Conservation (phyloP, 371 early-diverging fungal species). For the Mortierella sp. region DNA sequence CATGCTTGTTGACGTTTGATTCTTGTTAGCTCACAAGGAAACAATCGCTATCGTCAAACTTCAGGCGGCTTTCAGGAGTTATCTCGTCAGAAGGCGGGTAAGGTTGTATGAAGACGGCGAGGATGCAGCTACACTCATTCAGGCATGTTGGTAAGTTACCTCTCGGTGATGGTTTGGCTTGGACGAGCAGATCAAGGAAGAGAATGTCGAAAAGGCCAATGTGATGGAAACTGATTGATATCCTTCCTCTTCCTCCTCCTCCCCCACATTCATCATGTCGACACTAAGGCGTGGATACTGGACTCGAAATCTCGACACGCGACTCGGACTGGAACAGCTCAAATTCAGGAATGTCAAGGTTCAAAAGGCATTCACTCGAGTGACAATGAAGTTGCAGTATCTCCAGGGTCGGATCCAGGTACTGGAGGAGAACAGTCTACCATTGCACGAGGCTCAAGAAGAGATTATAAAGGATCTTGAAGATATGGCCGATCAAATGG, state of each 20-base stretch:
- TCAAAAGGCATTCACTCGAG: conserved; percentile 49
- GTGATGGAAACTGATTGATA: too few species aligned
- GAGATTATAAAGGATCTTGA: conserved; percentile 44
- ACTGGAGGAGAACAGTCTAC: conserved; percentile 38
- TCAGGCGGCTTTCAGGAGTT: conserved; percentile 43
- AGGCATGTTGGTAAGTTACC: conserved; percentile 30
- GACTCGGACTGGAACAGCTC: conserved; percentile 41
- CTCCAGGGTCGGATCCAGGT: conserved; percentile 42
- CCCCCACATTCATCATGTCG: neutral
- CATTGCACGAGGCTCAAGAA: conserved; percentile 41
- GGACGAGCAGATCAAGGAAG: too few species aligned
- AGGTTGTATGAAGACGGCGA: conserved; percentile 31
- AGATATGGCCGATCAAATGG: conserved; percentile 45
- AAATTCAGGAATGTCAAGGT: conserved; percentile 49
- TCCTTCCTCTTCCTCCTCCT: neutral
- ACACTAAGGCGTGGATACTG: conserved; percentile 43
- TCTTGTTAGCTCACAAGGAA: conserved; percentile 35
- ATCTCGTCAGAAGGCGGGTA: conserved; percentile 26
- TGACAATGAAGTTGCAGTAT: conserved; percentile 47
- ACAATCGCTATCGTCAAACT: conserved; percentile 37
- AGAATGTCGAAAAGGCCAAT: too few species aligned
- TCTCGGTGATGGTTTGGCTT: too few species aligned
- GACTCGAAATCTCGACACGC: conserved; percentile 41
- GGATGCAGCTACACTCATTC: conserved; percentile 42
- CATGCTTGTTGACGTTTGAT: neutral